These are phyloP conservation scores for Boletus speciosus DNA, from an alignment of 768 basidiomycete genomes.

Conservation along the genomic window DNA sequence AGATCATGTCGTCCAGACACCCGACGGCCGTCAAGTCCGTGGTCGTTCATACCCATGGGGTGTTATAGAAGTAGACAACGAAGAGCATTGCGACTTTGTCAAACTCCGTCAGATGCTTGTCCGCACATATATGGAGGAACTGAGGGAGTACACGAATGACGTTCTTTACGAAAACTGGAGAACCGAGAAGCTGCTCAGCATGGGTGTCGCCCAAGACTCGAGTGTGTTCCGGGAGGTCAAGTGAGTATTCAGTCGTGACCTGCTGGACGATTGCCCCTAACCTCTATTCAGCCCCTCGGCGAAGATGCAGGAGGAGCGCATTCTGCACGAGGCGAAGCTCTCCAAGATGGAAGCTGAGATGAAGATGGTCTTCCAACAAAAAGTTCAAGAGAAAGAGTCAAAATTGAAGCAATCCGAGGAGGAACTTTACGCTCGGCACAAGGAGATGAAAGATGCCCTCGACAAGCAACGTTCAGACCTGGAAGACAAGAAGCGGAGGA, in stretches of 20 bases:
- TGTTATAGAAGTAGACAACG: slow-evolving; percentile 98
- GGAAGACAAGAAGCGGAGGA: slow-evolving; percentile 96
- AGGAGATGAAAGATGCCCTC: slow-evolving; percentile 99
- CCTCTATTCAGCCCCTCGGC: slow-evolving; percentile 74
- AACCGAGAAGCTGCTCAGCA: slow-evolving; percentile 90
- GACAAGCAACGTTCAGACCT: slow-evolving; percentile 95
- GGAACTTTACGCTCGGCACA: slow-evolving; percentile 96
- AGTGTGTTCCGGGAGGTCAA: slow-evolving; percentile 99
- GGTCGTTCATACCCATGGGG: slow-evolving; percentile 99
- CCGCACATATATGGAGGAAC: slow-evolving; percentile 98
- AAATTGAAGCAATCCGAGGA: slow-evolving; percentile 99
- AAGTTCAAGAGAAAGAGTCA: slow-evolving; percentile 98
- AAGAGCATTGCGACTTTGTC: slow-evolving; percentile 98
- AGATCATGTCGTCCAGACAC: slow-evolving; percentile 72
- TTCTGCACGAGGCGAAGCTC: slow-evolving; percentile 94
- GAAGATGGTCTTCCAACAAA: slow-evolving; percentile 99
- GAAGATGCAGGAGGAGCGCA: slow-evolving; percentile 93
- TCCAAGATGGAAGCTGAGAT: slow-evolving; percentile 99
- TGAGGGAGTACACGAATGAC: slow-evolving; percentile 95
- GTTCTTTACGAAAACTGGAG: slow-evolving; percentile 98
- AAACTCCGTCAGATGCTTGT: slow-evolving; percentile 99
- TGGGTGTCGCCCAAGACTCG: slow-evolving; percentile 98
- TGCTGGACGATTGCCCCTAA: slow-evolving; percentile 10
- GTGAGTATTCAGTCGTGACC: slow-evolving; percentile 46
- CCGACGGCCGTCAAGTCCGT: slow-evolving; percentile 89